These are phyloP conservation scores for Penicillium sp. DNA, from an alignment of 2,329 filamentous ascomycete species.

Conservation along the genomic window DNA sequence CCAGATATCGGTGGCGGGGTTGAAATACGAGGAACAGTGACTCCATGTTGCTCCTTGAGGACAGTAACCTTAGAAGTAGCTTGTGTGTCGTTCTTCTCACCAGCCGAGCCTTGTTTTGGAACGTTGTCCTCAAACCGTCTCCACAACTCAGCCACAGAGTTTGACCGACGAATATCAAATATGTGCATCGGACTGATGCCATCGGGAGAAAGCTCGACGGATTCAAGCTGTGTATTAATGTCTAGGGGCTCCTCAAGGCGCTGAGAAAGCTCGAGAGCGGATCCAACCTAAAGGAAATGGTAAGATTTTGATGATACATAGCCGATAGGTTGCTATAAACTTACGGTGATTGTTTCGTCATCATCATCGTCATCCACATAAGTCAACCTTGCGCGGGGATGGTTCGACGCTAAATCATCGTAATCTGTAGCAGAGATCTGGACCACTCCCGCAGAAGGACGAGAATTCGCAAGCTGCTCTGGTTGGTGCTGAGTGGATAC, in stretches of 20 bases:
- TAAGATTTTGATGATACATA: constrained; percentile 11
- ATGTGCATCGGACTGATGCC: constrained; percentile 40
- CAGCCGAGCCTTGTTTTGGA: neutral
- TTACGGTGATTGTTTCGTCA: constrained; percentile 47
- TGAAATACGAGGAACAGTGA: constrained; percentile 7
- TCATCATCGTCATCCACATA: constrained; percentile 50
- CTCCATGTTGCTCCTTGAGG: constrained; percentile 5
- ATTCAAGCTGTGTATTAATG: constrained; percentile 5
- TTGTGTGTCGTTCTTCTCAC: neutral
- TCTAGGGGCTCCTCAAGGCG: constrained; percentile 44
- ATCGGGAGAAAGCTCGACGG: constrained; percentile 9
- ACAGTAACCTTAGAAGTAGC: neutral
- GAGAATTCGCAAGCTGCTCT: constrained; percentile 1
- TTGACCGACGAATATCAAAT: constrained; percentile 46
- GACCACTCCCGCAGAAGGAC: constrained; percentile 33
- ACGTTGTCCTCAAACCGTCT: constrained; percentile 28
- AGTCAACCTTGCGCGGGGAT: constrained; percentile 43
- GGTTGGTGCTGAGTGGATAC: constrained; percentile 7
- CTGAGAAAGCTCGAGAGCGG: constrained; percentile 46
- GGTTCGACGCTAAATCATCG: constrained; percentile 39
- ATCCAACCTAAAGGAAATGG: constrained; percentile 40
- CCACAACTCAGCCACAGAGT: constrained; percentile 41
- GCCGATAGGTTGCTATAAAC: constrained; percentile 6
- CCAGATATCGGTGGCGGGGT: constrained; percentile 10
- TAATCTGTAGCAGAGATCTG: constrained; percentile 44